Evolutionary conservation across 2,329 filamentous ascomycete species (phyloP).

Genomic region (Dactylellina cionopaga): DNA sequence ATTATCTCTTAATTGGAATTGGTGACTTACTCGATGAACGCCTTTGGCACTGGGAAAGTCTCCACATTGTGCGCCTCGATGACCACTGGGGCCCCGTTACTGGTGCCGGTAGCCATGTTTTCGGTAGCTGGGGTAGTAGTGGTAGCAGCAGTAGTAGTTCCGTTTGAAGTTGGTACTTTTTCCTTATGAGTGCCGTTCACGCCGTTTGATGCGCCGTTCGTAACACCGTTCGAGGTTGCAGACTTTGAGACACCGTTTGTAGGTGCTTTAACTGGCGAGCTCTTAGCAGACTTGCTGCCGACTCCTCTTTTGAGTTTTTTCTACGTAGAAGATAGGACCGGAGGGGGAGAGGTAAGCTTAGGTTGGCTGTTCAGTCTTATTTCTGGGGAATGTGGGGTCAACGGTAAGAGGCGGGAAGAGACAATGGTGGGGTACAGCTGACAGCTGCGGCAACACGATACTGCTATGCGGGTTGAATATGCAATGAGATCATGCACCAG

Average conservation of each 20-base stretch:
- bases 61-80: constrained; percentile 80
- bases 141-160: background rate
- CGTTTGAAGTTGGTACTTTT: constrained; percentile 7
- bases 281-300: constrained; percentile 45
- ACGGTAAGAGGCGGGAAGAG: background rate
- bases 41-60: constrained; percentile 65
- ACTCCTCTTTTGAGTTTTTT: constrained; percentile 50
- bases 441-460: constrained; percentile 28
- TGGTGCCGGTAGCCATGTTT: constrained; percentile 15
- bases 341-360: constrained; percentile 19
- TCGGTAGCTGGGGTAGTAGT: constrained; percentile 13
- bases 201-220: constrained; percentile 36
- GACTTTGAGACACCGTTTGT: constrained; percentile 37
- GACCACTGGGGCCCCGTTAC: constrained; percentile 67
- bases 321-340: constrained; percentile 17
- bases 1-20: constrained; percentile 10
- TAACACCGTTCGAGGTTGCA: constrained; percentile 38
- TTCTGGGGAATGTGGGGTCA: constrained; percentile 9
- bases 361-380: background rate
- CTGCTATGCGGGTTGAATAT: background rate
- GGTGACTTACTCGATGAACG: constrained; percentile 56
- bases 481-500: too few relatives aligned
- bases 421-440: constrained; percentile 23
- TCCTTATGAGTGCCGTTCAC: constrained; percentile 32
- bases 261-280: constrained; percentile 22